Conservation (phyloP, 495 filamentous ascomycete genomes). For the Trichoderma reesei region DNA sequence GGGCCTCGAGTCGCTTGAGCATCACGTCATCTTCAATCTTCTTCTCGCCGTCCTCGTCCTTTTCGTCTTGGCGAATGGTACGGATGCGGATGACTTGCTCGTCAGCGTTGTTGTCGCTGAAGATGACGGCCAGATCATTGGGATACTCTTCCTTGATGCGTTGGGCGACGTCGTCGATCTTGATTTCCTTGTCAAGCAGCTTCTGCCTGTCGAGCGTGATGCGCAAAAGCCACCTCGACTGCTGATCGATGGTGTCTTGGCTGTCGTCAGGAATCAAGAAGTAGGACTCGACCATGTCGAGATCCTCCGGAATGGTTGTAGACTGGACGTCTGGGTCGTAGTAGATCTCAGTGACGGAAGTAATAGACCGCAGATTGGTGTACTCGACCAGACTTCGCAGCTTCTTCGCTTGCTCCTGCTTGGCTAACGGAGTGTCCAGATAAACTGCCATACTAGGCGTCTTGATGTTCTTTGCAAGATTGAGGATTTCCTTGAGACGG, state of each 20-base stretch:
- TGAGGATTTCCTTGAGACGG: slow-evolving; percentile 97
- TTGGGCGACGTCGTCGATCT: slow-evolving; percentile 83
- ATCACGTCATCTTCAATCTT: slow-evolving; percentile 81
- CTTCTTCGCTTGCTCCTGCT: slow-evolving; percentile 72
- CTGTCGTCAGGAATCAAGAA: slow-evolving; percentile 88
- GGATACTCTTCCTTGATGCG: slow-evolving; percentile 80
- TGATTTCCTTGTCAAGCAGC: slow-evolving; percentile 87
- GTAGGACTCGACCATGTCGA: slow-evolving; percentile 92
- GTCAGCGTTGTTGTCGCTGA: slow-evolving; percentile 96
- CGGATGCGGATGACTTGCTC: slow-evolving; percentile 90
- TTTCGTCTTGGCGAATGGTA: slow-evolving; percentile 58
- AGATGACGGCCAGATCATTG: slow-evolving; percentile 84
- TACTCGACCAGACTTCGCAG: slow-evolving; percentile 86
- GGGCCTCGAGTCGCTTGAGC: slow-evolving; percentile 79
- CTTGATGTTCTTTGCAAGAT: slow-evolving; percentile 96
- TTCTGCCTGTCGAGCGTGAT: slow-evolving; percentile 88
- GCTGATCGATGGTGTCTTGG: slow-evolving; percentile 56
- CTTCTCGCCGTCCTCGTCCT: slow-evolving; percentile 67
- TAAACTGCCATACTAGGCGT: slow-evolving; percentile 97
- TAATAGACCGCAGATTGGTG: slow-evolving; percentile 87
- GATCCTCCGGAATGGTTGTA: slow-evolving; percentile 78
- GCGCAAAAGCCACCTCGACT: slow-evolving; percentile 92
- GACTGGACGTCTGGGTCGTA: slow-evolving; percentile 86
- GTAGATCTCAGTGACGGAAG: slow-evolving; percentile 86
- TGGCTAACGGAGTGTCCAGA: slow-evolving; percentile 47